Base-by-base conservation (phyloP, 148 eudicot genomes). In the Rheum nobile region DNA sequence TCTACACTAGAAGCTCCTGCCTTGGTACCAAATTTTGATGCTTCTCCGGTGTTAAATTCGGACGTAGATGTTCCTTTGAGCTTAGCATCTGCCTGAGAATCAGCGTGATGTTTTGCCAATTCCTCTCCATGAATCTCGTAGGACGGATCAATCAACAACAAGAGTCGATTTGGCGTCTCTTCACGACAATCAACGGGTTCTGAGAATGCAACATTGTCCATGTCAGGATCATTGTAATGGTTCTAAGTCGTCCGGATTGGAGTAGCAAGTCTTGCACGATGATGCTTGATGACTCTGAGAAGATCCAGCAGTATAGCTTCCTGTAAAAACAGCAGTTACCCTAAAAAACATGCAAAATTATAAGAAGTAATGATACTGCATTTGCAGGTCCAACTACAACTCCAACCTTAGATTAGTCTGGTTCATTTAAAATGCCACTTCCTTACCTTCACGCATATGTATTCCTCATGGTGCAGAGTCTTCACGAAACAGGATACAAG, bases 191-290 rank as follows among this genome's bases (percentile, higher is more conserved):
- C n/a, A n/a, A n/a, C n/a, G 12, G 96, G 17, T 26, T 28, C 29
- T 19, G 24, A 8, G 79, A 73, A 86, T 72, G 75, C 14, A 22
- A 37, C 22, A 14, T 75, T 83, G 21, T 89, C 97, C 74, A 88
- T 61, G 55, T 92, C 91, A 21, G 92, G 76, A 65, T 92, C 90
- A 26, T 54, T 80, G 32, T 83, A 88, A 46, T 79, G 73, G 73
- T 88, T 92, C 74, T 90, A 93, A 70, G 90, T 85, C 21, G 93
- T 88, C 38, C 96, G 93, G 37, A 92, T 87, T 32, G 98, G 98
- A 42, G 98, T 92, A 77, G 96, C 98, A 63, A 92, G 91, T 46
- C 91, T 85, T 38, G 91, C 98, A 29, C 87, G 76, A 77, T 92
- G 98, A 76, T 90, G 96, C 85, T n/a, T 84, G 72, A 92, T 82